Base-by-base conservation (phyloP, 2,329 filamentous ascomycete genomes). In the Exophiala oligosperma region DNA sequence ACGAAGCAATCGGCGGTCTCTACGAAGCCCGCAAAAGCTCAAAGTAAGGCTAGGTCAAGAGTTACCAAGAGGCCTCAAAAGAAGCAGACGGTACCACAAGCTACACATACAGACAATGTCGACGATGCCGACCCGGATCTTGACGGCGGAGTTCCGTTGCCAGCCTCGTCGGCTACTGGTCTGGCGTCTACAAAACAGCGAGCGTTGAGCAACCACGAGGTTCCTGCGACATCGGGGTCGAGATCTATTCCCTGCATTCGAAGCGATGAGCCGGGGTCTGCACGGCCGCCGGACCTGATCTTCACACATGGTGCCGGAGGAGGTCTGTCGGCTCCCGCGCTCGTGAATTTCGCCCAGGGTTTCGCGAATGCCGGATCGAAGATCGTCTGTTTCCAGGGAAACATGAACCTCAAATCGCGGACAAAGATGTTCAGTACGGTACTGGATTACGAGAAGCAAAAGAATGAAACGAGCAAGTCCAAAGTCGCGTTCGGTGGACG, bases 221-320 rank as follows among this genome's bases (percentile, higher is more conserved):
- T 56, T 24, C 47, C 29, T 17, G 35, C 49, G 7, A n/a, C 37
- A 4, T 44, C 54, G 7, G 48, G 48, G 32, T 44, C 48, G 9
- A 60, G 56, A 35, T 32, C 49, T 29, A 56, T 54, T 11, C 23
- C 49, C 4, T 53, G 53, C 44, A 38, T 53, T n/a, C 54, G 49
- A 26, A 57, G 49, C 29, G 24, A 47, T 48, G 21, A 35, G 11
- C 49, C 53, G 4, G 17, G 17, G 4, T 41, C 28, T n/a, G 26
- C 46, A 5, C 47, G 48, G 2, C 14, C 21, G n/a, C 40, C 43
- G 17, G 17, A 17, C 23, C 47, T 67, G 24, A 53, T 67, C 28
- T 67, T 67, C 57, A 67, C 65, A 4, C 65, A 67, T 37, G 65
- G 65, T 23, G 64, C 65, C 1, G 65, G 65, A 12, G 65, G 65